Evolutionary conservation across 2,329 filamentous ascomycete genomes (phyloP), one percentile per base, ranked within the genome.

Genomic region (Coniochaeta sp.): DNA sequence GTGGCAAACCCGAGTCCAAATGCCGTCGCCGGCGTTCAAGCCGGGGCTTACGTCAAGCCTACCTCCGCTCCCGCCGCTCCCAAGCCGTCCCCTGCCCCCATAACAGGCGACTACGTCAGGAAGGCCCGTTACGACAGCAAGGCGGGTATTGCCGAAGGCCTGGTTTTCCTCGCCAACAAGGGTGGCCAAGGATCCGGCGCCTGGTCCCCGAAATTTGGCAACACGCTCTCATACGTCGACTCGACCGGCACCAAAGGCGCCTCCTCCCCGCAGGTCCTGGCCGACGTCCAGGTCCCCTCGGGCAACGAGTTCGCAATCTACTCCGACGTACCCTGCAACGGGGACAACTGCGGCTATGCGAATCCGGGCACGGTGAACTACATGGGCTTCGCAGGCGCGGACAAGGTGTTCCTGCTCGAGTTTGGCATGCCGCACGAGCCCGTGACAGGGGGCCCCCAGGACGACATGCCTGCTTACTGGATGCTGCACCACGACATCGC

Each of bases 401-500:
- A 82, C 60, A 90, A 89, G 71, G 74, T 86, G 51, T 90, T 91
- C 71, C 74, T 91, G 56, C 77, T 87, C 59, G 79, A 89, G 60
- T 87, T 91, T 66, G 72, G 74, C 51, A 91, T 91, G 87, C 86
- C 86, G 8, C 62, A 76, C 47, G 78, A 79, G 52, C 13, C 33
- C 0, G 77, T 77, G 55, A 64, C 72, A 50, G 69, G 64, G n/a
- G 72, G 71, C 52, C 73, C 72, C 60, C 79, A 83, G 61, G 72
- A 65, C 38, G 82, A 91, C 67, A 87, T 87, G 77, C 86, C 87
- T 8, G 83, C 87, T 38, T 77, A 86, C 66, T 91, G 88, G 88
- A 72, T 85, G 48, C 78, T 91, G 54, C 91, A 91, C 68, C 83
- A 81, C 16, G 76, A 81, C 54, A 88, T 91, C 55, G 82, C 86